A percentile compares a stretch with the other conserved stretches of the same genome.
Conservation (phyloP, 1,284 basidiomycete species). For the Sanghuangporus baumii region DNA sequence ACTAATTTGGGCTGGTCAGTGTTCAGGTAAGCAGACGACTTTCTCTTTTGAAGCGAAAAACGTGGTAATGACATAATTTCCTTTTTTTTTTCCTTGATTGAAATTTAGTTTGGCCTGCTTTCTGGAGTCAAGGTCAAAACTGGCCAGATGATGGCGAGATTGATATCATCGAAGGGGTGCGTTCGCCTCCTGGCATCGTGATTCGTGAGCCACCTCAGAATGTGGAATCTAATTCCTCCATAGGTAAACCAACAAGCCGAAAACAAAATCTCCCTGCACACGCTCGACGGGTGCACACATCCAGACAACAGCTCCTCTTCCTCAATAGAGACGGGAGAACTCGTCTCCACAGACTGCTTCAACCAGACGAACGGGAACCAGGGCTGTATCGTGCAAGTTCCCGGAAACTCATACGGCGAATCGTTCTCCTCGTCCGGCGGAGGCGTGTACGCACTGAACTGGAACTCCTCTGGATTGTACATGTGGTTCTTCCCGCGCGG, state of each 20-base stretch:
- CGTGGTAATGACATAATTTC: background rate
- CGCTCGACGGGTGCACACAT: conserved; percentile 26
- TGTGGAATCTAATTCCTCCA: background rate
- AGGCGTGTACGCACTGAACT: conserved; percentile 39
- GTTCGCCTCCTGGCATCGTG: background rate
- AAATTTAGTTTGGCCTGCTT: conserved; percentile 34
- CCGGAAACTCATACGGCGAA: conserved; percentile 31
- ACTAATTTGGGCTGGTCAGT: background rate
- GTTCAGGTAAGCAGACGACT: conserved; percentile 4
- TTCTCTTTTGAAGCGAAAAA: background rate
- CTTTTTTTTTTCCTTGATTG: background rate
- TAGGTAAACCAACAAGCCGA: conserved; percentile 24
- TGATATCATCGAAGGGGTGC: conserved; percentile 34
- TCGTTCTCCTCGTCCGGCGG: conserved; percentile 35
- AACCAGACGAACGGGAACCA: conserved; percentile 31
- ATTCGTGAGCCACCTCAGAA: background rate
- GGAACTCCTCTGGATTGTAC: conserved; percentile 35
- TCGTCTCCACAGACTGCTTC: conserved; percentile 24
- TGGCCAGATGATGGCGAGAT: conserved; percentile 40
- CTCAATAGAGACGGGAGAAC: conserved; percentile 15
- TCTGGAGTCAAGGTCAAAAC: conserved; percentile 28
- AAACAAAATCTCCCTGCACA: conserved; percentile 32
- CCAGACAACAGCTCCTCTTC: conserved; percentile 15
- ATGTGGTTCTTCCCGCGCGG: conserved; percentile 37
- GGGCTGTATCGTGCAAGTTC: conserved; percentile 39